Evolutionary conservation across 2,329 filamentous ascomycete genomes (phyloP), one percentile per base, ranked within the genome.

Genomic region (Curvularia hawaiiensis): DNA sequence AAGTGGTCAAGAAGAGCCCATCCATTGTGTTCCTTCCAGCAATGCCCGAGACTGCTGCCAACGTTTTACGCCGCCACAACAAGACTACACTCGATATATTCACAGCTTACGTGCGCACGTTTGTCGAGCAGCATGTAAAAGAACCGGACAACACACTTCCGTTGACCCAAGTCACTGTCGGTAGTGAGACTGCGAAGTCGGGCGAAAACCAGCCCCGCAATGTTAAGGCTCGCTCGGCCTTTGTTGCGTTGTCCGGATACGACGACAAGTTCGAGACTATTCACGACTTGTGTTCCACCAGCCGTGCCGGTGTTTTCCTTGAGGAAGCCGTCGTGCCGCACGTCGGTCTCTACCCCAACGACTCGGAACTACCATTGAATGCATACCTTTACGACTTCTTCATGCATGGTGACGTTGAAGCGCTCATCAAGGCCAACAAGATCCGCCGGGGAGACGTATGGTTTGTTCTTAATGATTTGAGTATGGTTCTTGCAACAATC

Each of bases 351-450:
- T 84, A 84, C 63, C 84, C 85, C 0, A 78, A 86, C 26, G 84
- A 88, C 52, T 71, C 75, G 5, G 70, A 77, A 2, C 79, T 81
- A 12, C 83, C 83, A 0, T 79, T 87, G 58, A 91, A 91, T 62
- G 86, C 87, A 0, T 90, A 90, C 67, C 76, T 93, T 0, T 86
- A 88, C 58, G 89, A 93, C 72, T 94, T 92, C 75, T 92, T 85
- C 80, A 90, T 86, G 73, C 87, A 93, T 65, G 90, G 89, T 3
- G 85, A 88, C 67, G 72, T 87, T 22, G 70, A 79, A 1, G 83
- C 85, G 0, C 77, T 93, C 2, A 83, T 84, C 12, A 77, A 74
- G 0, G 88, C 86, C 30, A 93, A 94, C 69, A 80, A 83, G 3
- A 87, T 94, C 68, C 85, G 84, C 44, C 77, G 79, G 1, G 84